Conservation (phyloP, 2,329 filamentous ascomycete genomes). For the Pestalotiopsis sp. region DNA sequence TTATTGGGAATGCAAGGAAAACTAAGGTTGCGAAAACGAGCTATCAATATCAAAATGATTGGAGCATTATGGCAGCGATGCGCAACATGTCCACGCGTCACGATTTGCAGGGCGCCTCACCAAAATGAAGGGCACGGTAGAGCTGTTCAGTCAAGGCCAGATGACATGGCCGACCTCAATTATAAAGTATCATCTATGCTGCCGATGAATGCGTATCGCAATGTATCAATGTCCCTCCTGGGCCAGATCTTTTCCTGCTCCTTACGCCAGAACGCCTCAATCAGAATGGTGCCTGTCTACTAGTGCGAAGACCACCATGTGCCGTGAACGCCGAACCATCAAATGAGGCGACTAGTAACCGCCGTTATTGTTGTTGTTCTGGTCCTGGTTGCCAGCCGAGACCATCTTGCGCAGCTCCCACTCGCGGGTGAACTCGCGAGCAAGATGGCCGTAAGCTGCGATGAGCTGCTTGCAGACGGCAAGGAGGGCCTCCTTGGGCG, state of each 20-base stretch:
- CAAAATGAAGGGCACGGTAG: neutral
- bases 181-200: slow-evolving; percentile 1
- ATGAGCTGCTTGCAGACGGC: slow-evolving; percentile 82
- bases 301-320: slow-evolving; percentile 10
- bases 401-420: slow-evolving; percentile 88
- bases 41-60: neutral
- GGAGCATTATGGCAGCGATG: neutral
- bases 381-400: slow-evolving; percentile 61
- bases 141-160: neutral
- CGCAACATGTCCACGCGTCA: neutral
- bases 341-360: slow-evolving; percentile 20
- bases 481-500: slow-evolving; percentile 86
- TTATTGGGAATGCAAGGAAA: neutral
- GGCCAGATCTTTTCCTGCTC: neutral
- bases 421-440: slow-evolving; percentile 89
- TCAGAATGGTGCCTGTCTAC: slow-evolving; percentile 16
- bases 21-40: neutral
- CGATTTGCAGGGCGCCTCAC: neutral
- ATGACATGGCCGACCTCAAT: slow-evolving; percentile 3
- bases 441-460: slow-evolving; percentile 76
- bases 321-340: slow-evolving; percentile 12
- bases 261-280: slow-evolving; percentile 6
- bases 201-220: neutral
- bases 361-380: slow-evolving; percentile 21
- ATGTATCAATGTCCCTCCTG: neutral